Conservation (phyloP, 495 filamentous ascomycete genomes). For the Massariosphaeria phaeospora region DNA sequence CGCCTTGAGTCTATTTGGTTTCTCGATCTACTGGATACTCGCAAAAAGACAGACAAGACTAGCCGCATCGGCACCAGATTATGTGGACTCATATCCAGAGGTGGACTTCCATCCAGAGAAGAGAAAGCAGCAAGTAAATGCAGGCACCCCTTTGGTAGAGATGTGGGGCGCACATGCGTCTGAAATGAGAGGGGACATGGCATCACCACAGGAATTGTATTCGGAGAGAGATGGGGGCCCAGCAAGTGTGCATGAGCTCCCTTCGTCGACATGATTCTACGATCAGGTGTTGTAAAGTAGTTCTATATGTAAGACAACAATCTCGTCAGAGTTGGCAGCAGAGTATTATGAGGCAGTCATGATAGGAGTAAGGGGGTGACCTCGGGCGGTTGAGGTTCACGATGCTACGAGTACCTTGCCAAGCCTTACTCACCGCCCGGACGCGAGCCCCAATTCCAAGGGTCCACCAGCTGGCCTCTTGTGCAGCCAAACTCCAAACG, state of each 20-base stretch:
- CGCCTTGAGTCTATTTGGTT: background rate
- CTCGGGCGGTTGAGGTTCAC: slow-evolving; percentile 1
- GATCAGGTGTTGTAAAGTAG: too few species aligned
- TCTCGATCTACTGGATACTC: background rate
- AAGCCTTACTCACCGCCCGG: slow-evolving; percentile 13
- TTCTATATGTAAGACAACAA: too few species aligned
- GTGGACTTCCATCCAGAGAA: too few species aligned
- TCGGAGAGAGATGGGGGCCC: background rate
- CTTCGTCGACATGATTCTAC: background rate
- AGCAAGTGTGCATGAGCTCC: background rate
- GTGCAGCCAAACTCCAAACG: background rate
- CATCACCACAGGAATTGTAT: background rate
- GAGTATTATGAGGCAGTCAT: too few species aligned
- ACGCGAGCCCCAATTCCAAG: background rate
- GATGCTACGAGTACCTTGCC: background rate
- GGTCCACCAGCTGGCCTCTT: slow-evolving; percentile 11
- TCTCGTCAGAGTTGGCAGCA: too few species aligned
- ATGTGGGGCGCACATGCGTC: background rate
- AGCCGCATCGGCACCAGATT: background rate
- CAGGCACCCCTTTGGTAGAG: background rate
- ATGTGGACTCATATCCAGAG: background rate
- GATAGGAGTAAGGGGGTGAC: too few species aligned
- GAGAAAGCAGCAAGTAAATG: background rate
- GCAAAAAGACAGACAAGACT: background rate
- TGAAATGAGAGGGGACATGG: background rate